These are phyloP conservation scores for Phascolomyces articulosus DNA, from an alignment of 371 early-diverging fungal species.

Conservation along the genomic window DNA sequence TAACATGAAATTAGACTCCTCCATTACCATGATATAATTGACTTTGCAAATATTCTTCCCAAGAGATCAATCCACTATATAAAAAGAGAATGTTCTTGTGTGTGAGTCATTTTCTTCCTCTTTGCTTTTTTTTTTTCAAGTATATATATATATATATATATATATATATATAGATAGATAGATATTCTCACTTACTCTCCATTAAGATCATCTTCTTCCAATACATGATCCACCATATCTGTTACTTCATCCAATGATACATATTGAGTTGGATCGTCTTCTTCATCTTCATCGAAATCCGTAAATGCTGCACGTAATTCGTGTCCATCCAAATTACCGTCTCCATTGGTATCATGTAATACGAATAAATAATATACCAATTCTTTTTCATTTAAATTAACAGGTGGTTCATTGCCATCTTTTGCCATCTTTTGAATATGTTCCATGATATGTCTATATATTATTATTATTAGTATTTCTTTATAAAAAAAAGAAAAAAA, in stretches of 20 bases:
- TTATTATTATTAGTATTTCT: too few species aligned
- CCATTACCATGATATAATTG: constrained; percentile 60
- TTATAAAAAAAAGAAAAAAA: not conserved
- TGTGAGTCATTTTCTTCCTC: not conserved
- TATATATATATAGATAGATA: not conserved
- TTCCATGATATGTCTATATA: constrained; percentile 32
- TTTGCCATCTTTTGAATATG: constrained; percentile 35
- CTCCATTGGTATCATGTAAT: constrained; percentile 67
- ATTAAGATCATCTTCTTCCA: constrained; percentile 68
- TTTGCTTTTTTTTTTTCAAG: not conserved
- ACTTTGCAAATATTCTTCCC: constrained; percentile 74
- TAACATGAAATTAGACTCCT: not conserved
- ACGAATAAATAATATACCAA: constrained; percentile 60
- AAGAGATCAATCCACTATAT: constrained; percentile 70
- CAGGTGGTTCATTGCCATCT: constrained; percentile 20
- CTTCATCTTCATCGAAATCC: constrained; percentile 36
- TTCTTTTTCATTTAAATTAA: constrained; percentile 41
- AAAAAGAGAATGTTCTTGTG: not conserved
- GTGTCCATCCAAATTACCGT: constrained; percentile 72
- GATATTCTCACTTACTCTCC: constrained; percentile 50
- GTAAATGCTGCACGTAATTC: constrained; percentile 69
- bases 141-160: too few species aligned
- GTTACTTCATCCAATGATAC: constrained; percentile 43
- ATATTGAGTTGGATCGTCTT: constrained; percentile 27
- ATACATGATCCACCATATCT: constrained; percentile 66